Conservation (phyloP, 2,329 filamentous ascomycete species). For the Pseudocercospora ulei region DNA sequence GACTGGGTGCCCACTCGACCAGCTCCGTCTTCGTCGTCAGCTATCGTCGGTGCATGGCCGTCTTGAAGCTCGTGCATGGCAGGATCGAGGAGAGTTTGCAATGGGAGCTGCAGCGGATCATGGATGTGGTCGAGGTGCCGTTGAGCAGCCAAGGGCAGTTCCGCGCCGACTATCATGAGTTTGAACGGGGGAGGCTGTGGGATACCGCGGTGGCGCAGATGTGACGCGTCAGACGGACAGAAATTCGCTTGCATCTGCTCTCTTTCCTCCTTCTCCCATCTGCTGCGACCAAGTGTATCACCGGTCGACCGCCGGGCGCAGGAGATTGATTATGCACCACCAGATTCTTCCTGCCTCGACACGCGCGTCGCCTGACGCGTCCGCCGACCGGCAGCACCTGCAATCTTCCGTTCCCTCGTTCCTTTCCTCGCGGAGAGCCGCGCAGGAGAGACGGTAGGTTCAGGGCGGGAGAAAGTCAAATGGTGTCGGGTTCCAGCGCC, state of each 20-base stretch:
- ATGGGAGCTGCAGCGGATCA: constrained; percentile 22
- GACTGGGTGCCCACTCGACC: not conserved
- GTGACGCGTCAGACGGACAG: not conserved
- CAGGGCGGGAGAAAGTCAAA: too few species aligned
- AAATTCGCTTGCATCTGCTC: constrained; percentile 6
- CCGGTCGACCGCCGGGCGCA: too few species aligned
- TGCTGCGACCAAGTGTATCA: too few species aligned
- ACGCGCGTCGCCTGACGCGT: too few species aligned
- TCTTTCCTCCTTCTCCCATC: not conserved
- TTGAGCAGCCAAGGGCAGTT: not conserved
- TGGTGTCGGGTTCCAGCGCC: too few species aligned
- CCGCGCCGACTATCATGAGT: not conserved
- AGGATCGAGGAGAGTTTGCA: constrained; percentile 19
- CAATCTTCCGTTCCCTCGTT: too few species aligned
- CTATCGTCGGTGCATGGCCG: constrained; percentile 3
- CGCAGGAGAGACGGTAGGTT: too few species aligned
- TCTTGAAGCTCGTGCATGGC: constrained; percentile 1
- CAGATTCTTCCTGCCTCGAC: too few species aligned
- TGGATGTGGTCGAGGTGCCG: constrained; percentile 17
- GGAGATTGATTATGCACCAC: too few species aligned
- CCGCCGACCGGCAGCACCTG: too few species aligned
- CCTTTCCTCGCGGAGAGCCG: too few species aligned
- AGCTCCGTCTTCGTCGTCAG: not conserved
- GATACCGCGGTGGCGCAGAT: not conserved
- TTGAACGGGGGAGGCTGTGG: not conserved